phyloP scores from a whole-genome alignment of 352 stramenopile species.

The Phytopythium montanum region DNA sequence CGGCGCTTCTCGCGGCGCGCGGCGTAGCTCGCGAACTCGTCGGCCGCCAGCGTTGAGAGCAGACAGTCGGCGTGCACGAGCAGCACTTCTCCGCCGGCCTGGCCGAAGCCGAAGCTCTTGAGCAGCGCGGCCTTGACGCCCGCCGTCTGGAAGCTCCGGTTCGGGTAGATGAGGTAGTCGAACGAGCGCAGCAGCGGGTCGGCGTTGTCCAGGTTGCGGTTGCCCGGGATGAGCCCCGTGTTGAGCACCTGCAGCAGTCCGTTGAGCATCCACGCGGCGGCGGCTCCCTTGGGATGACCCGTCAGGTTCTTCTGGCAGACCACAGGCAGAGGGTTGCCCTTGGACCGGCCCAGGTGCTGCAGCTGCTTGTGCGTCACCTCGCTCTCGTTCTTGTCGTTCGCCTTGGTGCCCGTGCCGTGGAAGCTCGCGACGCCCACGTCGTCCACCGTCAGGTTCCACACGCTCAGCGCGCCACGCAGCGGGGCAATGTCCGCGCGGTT shows the following conservation, averaged over 20 bases:
- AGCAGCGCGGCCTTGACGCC: slow-evolving; percentile 76
- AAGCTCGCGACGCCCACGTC: slow-evolving; percentile 84
- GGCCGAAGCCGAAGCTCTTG: slow-evolving; percentile 86
- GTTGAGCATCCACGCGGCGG: slow-evolving; percentile 83
- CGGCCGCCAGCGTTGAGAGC: slow-evolving; percentile 42
- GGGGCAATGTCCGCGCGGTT: slow-evolving; percentile 63
- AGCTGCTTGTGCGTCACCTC: slow-evolving; percentile 87
- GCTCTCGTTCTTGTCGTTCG: slow-evolving; percentile 88
- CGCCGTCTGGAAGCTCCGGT: slow-evolving; percentile 72
- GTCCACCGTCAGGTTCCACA: slow-evolving; percentile 78
- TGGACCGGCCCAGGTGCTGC: slow-evolving; percentile 62
- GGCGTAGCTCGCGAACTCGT: slow-evolving; percentile 58
- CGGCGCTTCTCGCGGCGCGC: slow-evolving; percentile 55
- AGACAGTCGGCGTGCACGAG: slow-evolving; percentile 76
- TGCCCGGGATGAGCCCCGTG: slow-evolving; percentile 69
- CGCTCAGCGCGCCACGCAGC: slow-evolving; percentile 65
- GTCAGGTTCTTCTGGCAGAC: slow-evolving; percentile 85
- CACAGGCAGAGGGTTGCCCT: slow-evolving; percentile 72
- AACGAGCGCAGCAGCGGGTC: slow-evolving; percentile 63
- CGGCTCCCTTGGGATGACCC: slow-evolving; percentile 78
- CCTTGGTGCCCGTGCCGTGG: slow-evolving; percentile 80
- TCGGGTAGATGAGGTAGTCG: slow-evolving; percentile 79
- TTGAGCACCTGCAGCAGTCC: slow-evolving; percentile 80
- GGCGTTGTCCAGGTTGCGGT: slow-evolving; percentile 84
- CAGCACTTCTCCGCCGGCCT: slow-evolving; percentile 69